These are phyloP conservation scores for Fusarium siculi DNA, from an alignment of 2,329 filamentous ascomycete genomes.

Conservation along the genomic window DNA sequence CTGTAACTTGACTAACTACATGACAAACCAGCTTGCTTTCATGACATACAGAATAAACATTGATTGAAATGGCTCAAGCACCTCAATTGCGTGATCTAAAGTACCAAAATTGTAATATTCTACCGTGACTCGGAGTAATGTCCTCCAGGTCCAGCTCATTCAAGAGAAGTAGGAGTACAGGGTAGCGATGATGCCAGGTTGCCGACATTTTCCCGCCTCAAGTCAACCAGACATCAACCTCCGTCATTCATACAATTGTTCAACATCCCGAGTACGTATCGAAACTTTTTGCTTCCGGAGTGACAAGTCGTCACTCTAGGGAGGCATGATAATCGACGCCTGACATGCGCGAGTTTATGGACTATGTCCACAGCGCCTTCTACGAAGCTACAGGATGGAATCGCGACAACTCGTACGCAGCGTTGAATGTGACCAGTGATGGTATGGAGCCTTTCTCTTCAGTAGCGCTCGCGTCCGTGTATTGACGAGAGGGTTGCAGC, in stretches of 20 bases:
- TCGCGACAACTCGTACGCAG: conserved; percentile 89
- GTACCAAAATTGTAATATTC: neutral
- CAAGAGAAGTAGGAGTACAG: neutral
- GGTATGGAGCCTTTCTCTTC: conserved; percentile 58
- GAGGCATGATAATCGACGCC: conserved; percentile 45
- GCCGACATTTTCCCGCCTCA: conserved; percentile 26
- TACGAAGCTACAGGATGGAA: conserved; percentile 89
- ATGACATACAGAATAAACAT: neutral
- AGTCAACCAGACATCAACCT: neutral
- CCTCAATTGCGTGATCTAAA: neutral
- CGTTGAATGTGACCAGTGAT: conserved; percentile 84
- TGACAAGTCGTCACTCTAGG: conserved; percentile 14
- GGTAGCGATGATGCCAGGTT: conserved; percentile 7
- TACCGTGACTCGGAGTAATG: neutral
- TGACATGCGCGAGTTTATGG: conserved; percentile 95
- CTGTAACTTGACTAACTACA: no score
- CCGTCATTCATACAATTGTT: neutral
- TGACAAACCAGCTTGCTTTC: no score
- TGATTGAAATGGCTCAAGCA: no score
- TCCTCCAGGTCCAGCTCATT: neutral
- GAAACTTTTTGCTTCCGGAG: conserved; percentile 27
- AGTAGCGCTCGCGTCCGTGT: conserved; percentile 3
- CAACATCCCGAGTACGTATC: neutral
- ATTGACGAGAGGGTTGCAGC: conserved; percentile 59
- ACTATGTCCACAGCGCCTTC: conserved; percentile 93